Conservation (phyloP, 805 yeast species). For the Torulaspora gathmanii region DNA sequence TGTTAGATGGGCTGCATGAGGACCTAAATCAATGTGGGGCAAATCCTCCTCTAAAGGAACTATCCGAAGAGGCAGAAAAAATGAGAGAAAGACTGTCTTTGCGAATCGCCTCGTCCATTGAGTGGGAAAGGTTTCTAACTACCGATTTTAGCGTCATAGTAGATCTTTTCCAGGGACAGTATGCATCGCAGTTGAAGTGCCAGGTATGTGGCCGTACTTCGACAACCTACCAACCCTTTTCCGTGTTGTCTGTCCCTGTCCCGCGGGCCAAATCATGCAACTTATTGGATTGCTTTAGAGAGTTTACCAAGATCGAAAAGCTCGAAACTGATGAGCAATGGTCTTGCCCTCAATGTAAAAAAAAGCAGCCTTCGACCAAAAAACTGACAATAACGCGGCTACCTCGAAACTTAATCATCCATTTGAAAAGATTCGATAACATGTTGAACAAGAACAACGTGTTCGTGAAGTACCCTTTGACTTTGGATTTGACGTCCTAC, state of each 20-base stretch:
- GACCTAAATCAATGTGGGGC: constrained; percentile 69
- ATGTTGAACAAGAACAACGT: constrained; percentile 50
- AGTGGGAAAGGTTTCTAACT: constrained; percentile 84
- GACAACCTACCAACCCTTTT: constrained; percentile 80
- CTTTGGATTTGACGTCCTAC: constrained; percentile 60
- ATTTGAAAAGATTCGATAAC: constrained; percentile 71
- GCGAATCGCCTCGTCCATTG: constrained; percentile 77
- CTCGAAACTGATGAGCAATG: constrained; percentile 77
- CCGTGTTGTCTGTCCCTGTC: constrained; percentile 74
- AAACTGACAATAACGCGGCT: constrained; percentile 67
- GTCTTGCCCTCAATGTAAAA: constrained; percentile 75
- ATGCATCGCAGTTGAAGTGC: constrained; percentile 72
- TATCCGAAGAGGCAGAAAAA: constrained; percentile 66
- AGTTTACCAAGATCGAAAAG: constrained; percentile 69
- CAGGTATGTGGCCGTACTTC: constrained; percentile 68
- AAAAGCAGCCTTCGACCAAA: constrained; percentile 60
- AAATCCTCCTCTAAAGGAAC: constrained; percentile 49
- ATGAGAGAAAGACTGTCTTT: constrained; percentile 67
- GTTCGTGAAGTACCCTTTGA: constrained; percentile 62
- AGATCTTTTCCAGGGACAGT: constrained; percentile 85
- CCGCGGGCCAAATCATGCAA: constrained; percentile 44
- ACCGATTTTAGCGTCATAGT: constrained; percentile 76
- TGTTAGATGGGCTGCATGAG: constrained; percentile 86
- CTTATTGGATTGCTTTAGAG: constrained; percentile 65
- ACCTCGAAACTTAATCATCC: constrained; percentile 76